phyloP scores from a whole-genome alignment of 2,329 filamentous ascomycete genomes.

The Coniochaeta pulveracea region DNA sequence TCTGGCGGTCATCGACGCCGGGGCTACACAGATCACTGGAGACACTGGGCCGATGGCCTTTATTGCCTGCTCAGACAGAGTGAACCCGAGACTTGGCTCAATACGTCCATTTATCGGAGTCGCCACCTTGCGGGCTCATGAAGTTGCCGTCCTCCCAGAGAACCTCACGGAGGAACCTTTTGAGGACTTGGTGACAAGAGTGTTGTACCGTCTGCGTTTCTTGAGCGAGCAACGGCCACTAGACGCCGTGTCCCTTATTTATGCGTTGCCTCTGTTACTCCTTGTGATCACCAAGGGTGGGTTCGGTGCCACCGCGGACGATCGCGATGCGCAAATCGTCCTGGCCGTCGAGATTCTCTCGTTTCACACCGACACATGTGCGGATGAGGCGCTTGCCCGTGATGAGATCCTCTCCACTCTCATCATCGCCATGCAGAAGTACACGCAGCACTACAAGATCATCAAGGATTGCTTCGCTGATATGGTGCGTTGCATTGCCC shows the following conservation, averaged over 20 bases:
- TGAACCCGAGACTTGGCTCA: constrained; percentile 62
- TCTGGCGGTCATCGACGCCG: constrained; percentile 64
- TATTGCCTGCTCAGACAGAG: constrained; percentile 65
- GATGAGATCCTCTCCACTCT: constrained; percentile 60
- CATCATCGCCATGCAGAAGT: constrained; percentile 74
- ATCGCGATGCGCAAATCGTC: constrained; percentile 80
- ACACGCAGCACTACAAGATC: constrained; percentile 87
- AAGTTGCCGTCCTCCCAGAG: constrained; percentile 59
- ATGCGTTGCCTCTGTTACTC: constrained; percentile 74
- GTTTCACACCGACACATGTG: constrained; percentile 75
- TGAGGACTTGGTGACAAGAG: constrained; percentile 72
- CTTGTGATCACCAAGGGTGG: constrained; percentile 70
- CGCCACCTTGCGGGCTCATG: constrained; percentile 71
- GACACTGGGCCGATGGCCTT: constrained; percentile 70
- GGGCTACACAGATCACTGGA: constrained; percentile 71
- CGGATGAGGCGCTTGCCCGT: constrained; percentile 66
- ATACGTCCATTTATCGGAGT: constrained; percentile 77
- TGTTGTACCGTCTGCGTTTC: constrained; percentile 84
- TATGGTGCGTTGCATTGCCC: constrained; percentile 71
- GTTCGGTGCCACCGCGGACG: constrained; percentile 61
- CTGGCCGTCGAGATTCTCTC: constrained; percentile 80
- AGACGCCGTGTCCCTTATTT: constrained; percentile 77
- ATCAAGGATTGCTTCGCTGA: constrained; percentile 89
- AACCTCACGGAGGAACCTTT: constrained; percentile 71
- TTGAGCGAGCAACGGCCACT: constrained; percentile 89